A percentile compares a stretch with the other conserved stretches of the same genome.
Evolutionary conservation across 2,329 filamentous ascomycete species (phyloP).

Genomic region (Hypoxylon sp.): DNA sequence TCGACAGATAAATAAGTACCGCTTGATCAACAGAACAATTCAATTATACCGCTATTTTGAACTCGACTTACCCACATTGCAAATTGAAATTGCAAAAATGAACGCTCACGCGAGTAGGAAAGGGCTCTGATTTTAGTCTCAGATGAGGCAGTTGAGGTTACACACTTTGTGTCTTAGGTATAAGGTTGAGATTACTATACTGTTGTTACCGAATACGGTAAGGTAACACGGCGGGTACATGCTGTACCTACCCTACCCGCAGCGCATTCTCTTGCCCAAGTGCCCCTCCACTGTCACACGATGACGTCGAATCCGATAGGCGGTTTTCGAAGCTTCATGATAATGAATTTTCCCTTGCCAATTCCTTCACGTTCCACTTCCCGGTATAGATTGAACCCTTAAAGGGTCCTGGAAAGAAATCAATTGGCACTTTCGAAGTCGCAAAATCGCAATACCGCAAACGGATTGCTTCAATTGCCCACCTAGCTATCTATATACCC

Average conservation of each 20-base stretch:
- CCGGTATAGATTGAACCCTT: conserved; percentile 1
- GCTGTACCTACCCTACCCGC: neutral
- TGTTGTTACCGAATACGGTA: conserved; percentile 4
- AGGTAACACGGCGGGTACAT: conserved; percentile 15
- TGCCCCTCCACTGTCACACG: conserved; percentile 28
- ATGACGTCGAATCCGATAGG: conserved; percentile 39
- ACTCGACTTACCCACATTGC: neutral
- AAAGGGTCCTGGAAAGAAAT: neutral
- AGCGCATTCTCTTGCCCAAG: conserved; percentile 10
- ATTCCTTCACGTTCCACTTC: conserved; percentile 6
- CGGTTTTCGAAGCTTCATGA: conserved; percentile 26
- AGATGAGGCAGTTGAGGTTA: too few relatives aligned
- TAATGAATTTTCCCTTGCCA: neutral
- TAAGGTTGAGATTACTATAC: too few relatives aligned
- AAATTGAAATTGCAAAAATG: neutral
- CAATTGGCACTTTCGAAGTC: neutral
- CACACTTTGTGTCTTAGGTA: too few relatives aligned
- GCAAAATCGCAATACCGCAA: neutral
- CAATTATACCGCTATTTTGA: neutral
- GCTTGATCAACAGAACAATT: neutral
- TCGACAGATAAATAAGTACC: neutral
- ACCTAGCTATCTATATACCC: neutral
- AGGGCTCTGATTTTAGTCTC: too few relatives aligned
- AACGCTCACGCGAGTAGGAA: neutral
- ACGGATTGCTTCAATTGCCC: neutral